Evolutionary conservation across 306 rosid genomes (phyloP), one percentile per base, ranked within the genome.

Genomic region (Medicago truncatula): DNA sequence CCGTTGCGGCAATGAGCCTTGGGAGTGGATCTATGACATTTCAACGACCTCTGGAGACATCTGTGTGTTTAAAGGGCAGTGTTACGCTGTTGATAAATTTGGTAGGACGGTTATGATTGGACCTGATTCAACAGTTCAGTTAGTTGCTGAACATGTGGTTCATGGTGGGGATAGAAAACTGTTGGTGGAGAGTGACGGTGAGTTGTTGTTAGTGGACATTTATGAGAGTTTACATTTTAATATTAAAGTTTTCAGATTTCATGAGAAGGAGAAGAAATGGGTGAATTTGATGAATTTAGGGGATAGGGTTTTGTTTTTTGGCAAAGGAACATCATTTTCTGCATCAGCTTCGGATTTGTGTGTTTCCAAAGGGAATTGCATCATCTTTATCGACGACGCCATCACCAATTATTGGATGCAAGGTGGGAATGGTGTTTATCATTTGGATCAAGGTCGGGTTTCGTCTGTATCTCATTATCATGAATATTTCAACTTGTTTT

Each of bases 221-320:
- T 28, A 28, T 4, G 34, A 28, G 34, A 2, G 3, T 28, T 2
- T 4, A 4, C 34, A 4, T 28, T 2, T 28, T 28, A 4, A 3
- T 21, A 21, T 21, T 21, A 21, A 21, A 21, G 34, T 28, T 28
- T 4, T 4, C 34, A 21, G 23, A 21, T 21, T 93, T 65, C 82
- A 86, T 0, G 67, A 74, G 58, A 81, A 70, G 43, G 89, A 25
- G 63, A 77, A 70, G 74, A 84, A 56, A 79, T 93, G 97, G 98
- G 74, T 74, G 23, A 83, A 83, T 79, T 11, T 88, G 77, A 68
- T 13, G 9, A 64, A 72, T 71, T 76, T 93, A 88, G 90, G 93
- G 72, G 85, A 89, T 43, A 70, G 71, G 65, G 87, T 89, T 69
- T 70, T 88, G 85, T 91, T 91, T 31, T 75, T 89, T 70, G 94